Base-by-base conservation (phyloP, 1,284 basidiomycete species). In the Microbotryum lychnidis-dioicae region DNA sequence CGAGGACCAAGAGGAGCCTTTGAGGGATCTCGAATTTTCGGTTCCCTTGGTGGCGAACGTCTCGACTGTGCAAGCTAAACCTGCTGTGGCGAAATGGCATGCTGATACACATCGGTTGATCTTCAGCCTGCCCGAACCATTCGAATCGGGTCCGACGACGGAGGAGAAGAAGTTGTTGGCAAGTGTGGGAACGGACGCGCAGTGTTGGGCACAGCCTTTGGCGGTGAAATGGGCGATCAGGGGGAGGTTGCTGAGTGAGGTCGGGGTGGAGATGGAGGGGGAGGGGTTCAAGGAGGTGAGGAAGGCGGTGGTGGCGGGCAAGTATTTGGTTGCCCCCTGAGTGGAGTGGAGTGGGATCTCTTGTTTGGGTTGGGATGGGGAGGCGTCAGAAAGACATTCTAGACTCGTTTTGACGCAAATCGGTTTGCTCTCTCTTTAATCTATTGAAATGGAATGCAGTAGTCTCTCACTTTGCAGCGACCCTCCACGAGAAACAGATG, bases 61-160 rank as follows among this genome's bases (percentile, higher is more conserved):
- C 18, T 68, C 62, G 25, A 77, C 74, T 52, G 77, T 79, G n/a
- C 80, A 81, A 70, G 76, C 78, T 16, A 81, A 81, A 68, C 80
- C 80, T 0, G 68, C 76, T 0, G 12, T 42, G 37, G 78, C 77
- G 2, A 71, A 71, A 1, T 80, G 77, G 72, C 69, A 71, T 3
- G 65, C 73, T 0, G 70, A 75, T 9, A 71, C 72, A 2, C 72
- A 76, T 46, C 69, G 71, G 8, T 73, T 80, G 65, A 69, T 71
- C 2, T 80, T 79, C 77, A 73, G 74, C 48, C 62, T 77, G 3
- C 5, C 37, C 33, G 74, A 72, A 6, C 66, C 74, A 2, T 57
- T 76, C 1, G 54, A 70, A 27, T 27, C 27, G 27, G 27, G 27
- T 27, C 27, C 27, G 27, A 27, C n/a, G n/a, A n/a, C 27, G 27